Base-by-base conservation (phyloP, 2,329 filamentous ascomycete species). In the Aspergillus tubingensis region DNA sequence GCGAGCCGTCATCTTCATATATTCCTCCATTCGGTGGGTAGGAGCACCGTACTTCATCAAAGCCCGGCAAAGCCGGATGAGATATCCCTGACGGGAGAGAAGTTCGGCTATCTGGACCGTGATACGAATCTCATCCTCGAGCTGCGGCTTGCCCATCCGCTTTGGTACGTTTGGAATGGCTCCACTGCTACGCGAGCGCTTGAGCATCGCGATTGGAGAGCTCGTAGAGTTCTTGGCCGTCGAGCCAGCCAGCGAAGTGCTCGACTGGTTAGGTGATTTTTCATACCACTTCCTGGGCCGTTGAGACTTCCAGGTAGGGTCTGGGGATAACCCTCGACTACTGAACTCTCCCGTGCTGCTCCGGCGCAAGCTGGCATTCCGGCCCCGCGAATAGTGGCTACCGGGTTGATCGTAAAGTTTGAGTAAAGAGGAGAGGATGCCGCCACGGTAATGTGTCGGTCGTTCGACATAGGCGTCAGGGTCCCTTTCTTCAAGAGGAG, bases 21-120 rank as follows among this genome's bases (percentile, higher is more conserved):
- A 96, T 73, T 96, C 81, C 77, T 98, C 94, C 25, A 98, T 80
- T 23, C 94, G 88, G 77, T 98, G 94, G 0, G 93, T 96, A 2
- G 94, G 94, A 0, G 94, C 94, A 23, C 94, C 94, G 65, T 92
- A 97, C 72, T 88, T 84, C 92, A 98, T 97, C 59, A 98, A 80
- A 1, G 91, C 91, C 47, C 88, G 87, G 72, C 94, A 97, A 47
- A 98, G 85, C 74, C 91, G 92, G 61, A 94, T 83, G 11, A 97
- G 83, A 73, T 96, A 97, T 55, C 87, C 86, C 67, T 97, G 93
- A 3, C 93, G 86, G 49, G 88, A 87, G 21, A 96, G 83, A 21
- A 90, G 93, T 63, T 87, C 85, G 17, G 85, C 85, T 61, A 89
- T 84, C 68, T 88, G 85, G 5, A 86, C 80, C 2, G 84, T 86